Evolutionary conservation across 768 basidiomycete species (phyloP).

Genomic region (Tricholoma bakamatsutake): DNA sequence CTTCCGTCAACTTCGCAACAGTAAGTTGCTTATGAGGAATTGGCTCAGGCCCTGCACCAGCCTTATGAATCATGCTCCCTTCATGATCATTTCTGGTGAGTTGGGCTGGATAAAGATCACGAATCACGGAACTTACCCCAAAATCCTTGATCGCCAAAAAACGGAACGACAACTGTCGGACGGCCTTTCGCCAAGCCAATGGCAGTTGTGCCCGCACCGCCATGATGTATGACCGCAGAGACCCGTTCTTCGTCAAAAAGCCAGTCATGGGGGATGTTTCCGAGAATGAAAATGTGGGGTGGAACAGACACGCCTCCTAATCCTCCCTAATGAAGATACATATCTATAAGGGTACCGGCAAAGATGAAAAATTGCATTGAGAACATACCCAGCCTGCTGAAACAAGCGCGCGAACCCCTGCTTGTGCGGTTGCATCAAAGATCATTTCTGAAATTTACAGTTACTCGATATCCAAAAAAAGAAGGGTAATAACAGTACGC

Average conservation of each 20-base stretch:
- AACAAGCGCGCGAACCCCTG: slow-evolving; percentile 54
- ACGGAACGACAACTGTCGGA: slow-evolving; percentile 58
- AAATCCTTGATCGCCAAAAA: slow-evolving; percentile 62
- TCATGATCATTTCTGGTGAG: slow-evolving; percentile 20
- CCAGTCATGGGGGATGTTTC: slow-evolving; percentile 67
- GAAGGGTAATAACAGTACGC: not conserved
- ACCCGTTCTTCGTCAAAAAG: slow-evolving; percentile 51
- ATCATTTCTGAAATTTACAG: slow-evolving; percentile 36
- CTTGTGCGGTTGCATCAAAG: slow-evolving; percentile 49
- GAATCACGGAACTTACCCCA: slow-evolving; percentile 31
- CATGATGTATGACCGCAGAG: slow-evolving; percentile 56
- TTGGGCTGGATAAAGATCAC: slow-evolving; percentile 14
- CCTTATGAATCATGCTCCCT: slow-evolving; percentile 58
- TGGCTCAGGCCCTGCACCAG: slow-evolving; percentile 57
- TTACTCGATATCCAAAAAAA: not conserved
- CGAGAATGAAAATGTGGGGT: slow-evolving; percentile 52
- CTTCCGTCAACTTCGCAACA: slow-evolving; percentile 44
- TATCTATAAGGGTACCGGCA: not conserved
- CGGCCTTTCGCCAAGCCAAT: slow-evolving; percentile 53
- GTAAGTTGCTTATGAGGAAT: slow-evolving; percentile 49
- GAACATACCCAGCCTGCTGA: slow-evolving; percentile 55
- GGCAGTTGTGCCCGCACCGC: slow-evolving; percentile 63
- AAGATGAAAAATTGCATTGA: not conserved
- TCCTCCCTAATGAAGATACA: slow-evolving; percentile 33
- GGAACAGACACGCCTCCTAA: slow-evolving; percentile 50